Evolutionary conservation across 139 green algal species (phyloP), one percentile per base, ranked within the genome.

Genomic region (Zygnema circumcarinatum): DNA sequence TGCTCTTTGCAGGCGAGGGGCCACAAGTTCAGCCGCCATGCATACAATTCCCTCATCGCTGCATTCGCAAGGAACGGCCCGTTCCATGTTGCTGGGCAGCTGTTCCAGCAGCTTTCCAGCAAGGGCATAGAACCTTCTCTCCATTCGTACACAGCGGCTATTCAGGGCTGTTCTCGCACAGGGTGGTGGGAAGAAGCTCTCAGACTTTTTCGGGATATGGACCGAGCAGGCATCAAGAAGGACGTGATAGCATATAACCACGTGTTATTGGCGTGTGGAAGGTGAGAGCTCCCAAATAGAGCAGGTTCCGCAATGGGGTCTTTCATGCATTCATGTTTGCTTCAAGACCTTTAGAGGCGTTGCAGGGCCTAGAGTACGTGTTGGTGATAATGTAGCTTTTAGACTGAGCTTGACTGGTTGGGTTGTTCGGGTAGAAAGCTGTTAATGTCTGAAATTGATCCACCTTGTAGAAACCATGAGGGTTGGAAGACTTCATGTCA

Each of bases 1-100:
- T 16, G 7, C 47, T 62, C 47, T 62, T 83, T 42, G 47, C 38
- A 39, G 76, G 40, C 7, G 16, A 38, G 76, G 76, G 76, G 76
- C 11, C 76, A 52, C 16, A 3, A 16, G 7, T 52, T 83, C 38
- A 36, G 36, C 79, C 29, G n/a, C 52, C 56, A 40, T 2, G 2
- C 38, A 21, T 86, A 81, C 53, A 86, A 86, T 41, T 67, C 79
- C 2, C n/a, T 86, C 25, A 86, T 86, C 2, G 38, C 29, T 32
- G 79, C 79, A 29, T 86, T 86, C 2, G 54, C 36, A 67, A 25
- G 79, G 29, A 81, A 81, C 2, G 79, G 79, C 21, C 79, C 33
- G n/a, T 86, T 35, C n/a, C 56, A 86, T 56, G 56, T 40, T 25
- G 54, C 79, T 32, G 25, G 75, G 53, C 36, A 33, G 2, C n/a